A percentile compares a stretch with the other conserved stretches of the same genome.
Evolutionary conservation across 306 rosid genomes (phyloP).

Genomic region (Oemleria cerasiformis): DNA sequence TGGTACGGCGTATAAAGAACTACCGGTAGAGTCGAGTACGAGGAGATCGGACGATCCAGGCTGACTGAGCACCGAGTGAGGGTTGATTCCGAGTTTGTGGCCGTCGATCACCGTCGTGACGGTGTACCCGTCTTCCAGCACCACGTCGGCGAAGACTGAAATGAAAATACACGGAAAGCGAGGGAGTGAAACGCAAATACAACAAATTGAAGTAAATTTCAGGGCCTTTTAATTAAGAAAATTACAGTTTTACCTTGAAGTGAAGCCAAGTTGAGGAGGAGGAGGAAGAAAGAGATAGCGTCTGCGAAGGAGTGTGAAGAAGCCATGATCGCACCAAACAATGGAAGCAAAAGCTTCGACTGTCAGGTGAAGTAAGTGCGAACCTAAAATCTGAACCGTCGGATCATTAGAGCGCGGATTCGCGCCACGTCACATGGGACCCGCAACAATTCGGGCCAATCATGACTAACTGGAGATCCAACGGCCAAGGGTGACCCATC

Average conservation of each 20-base stretch:
- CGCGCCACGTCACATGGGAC: not conserved
- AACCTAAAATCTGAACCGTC: not conserved
- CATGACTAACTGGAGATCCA: too few species aligned
- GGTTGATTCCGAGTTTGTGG: slow-evolving; percentile 47
- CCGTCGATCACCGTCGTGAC: slow-evolving; percentile 64
- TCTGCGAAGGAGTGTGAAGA: slow-evolving; percentile 9
- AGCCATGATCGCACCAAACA: slow-evolving; percentile 9
- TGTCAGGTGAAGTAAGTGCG: too few species aligned
- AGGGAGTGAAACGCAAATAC: not conserved
- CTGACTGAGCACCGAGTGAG: slow-evolving; percentile 32
- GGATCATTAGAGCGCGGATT: not conserved
- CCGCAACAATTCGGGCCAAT: not conserved
- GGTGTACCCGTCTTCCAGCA: slow-evolving; percentile 62
- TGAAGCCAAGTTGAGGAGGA: slow-evolving; percentile 27
- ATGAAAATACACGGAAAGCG: slow-evolving; percentile 12
- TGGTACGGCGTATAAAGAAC: slow-evolving; percentile 46
- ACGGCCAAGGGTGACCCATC: too few species aligned
- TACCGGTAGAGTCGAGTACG: slow-evolving; percentile 47
- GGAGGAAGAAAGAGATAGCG: slow-evolving; percentile 14
- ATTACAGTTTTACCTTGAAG: slow-evolving; percentile 27
- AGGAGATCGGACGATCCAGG: slow-evolving; percentile 55
- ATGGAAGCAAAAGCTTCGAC: not conserved
- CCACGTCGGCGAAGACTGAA: slow-evolving; percentile 27
- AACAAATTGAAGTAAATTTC: not conserved
- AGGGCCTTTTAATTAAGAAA: not conserved